A percentile compares a stretch with the other conserved stretches of the same genome.
phyloP scores from a whole-genome alignment of 768 basidiomycete species.

The Leccinum disarticulatum region DNA sequence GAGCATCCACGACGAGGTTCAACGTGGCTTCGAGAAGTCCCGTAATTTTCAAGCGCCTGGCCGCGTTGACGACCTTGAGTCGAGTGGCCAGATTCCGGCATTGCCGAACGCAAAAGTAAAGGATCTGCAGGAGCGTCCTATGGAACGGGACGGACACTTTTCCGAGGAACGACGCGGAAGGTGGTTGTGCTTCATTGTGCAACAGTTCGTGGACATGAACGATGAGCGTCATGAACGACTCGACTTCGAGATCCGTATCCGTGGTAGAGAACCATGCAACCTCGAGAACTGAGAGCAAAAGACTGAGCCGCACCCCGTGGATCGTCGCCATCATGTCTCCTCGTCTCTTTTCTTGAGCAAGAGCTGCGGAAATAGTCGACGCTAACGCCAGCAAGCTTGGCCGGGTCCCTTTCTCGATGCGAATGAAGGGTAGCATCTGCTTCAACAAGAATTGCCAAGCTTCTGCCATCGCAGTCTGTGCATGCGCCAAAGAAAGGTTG shows the following conservation, averaged over 20 bases:
- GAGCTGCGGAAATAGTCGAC: slow-evolving; percentile 60
- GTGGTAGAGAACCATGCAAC: slow-evolving; percentile 70
- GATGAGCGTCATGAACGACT: slow-evolving; percentile 61
- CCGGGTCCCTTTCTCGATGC: slow-evolving; percentile 57
- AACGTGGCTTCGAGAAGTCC: slow-evolving; percentile 62
- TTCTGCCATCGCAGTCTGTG: slow-evolving; percentile 70
- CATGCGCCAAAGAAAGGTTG: slow-evolving; percentile 81
- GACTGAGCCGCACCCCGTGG: slow-evolving; percentile 70
- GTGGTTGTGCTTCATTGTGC: slow-evolving; percentile 71
- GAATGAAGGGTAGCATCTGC: slow-evolving; percentile 60
- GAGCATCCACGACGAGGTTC: slow-evolving; percentile 65
- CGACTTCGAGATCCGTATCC: slow-evolving; percentile 53
- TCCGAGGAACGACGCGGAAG: slow-evolving; percentile 70
- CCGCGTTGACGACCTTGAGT: slow-evolving; percentile 53
- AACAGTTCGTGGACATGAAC: slow-evolving; percentile 63
- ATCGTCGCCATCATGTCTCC: slow-evolving; percentile 87
- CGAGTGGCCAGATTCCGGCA: slow-evolving; percentile 50
- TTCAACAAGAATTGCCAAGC: slow-evolving; percentile 77
- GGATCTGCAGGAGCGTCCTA: slow-evolving; percentile 71
- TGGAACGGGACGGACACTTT: slow-evolving; percentile 70
- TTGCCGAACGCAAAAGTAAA: slow-evolving; percentile 75
- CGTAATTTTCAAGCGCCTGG: slow-evolving; percentile 59
- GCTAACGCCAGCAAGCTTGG: slow-evolving; percentile 56
- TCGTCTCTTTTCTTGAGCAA: slow-evolving; percentile 64
- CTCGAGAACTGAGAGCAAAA: slow-evolving; percentile 78